Evolutionary conservation across 495 filamentous ascomycete genomes (phyloP).

Genomic region (Chlorociboria aeruginascens): DNA sequence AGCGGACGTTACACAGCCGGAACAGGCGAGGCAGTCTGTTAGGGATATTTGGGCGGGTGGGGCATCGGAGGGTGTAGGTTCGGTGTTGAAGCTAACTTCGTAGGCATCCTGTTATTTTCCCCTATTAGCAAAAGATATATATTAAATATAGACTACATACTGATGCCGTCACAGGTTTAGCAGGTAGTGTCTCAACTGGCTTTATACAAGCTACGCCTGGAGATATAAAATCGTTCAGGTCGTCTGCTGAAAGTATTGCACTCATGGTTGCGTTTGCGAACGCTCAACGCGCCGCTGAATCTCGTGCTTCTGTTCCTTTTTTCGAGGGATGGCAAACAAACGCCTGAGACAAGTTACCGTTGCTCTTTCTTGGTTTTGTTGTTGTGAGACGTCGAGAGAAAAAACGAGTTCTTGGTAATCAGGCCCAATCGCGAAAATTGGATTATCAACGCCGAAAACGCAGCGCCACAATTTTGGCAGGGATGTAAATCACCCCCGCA

Average conservation of each 20-base stretch:
- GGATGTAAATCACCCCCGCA: no score
- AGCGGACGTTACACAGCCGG: constrained; percentile 93
- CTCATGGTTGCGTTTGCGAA: constrained; percentile 46
- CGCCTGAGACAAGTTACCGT: background rate
- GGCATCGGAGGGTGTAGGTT: constrained; percentile 27
- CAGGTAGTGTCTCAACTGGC: constrained; percentile 80
- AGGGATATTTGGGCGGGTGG: constrained; percentile 78
- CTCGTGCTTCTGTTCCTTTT: background rate
- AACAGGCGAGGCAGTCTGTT: constrained; percentile 95
- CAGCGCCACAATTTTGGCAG: no score
- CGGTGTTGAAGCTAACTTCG: constrained; percentile 77
- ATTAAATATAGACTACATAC: background rate
- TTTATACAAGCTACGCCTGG: constrained; percentile 98
- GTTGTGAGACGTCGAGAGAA: background rate
- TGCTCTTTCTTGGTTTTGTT: background rate
- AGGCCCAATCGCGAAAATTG: no score
- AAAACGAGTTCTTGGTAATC: no score
- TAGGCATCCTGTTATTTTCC: constrained; percentile 20
- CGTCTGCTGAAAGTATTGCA: constrained; percentile 90
- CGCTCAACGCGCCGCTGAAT: constrained; percentile 2
- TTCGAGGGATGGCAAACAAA: background rate
- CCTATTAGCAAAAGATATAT: background rate
- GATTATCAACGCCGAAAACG: no score
- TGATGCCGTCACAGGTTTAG: constrained; percentile 9
- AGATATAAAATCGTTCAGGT: constrained; percentile 97